Evolutionary conservation across 1,284 basidiomycete genomes (phyloP), one percentile per base, ranked within the genome.

Genomic region (Melanopsichium pennsylvanicum): DNA sequence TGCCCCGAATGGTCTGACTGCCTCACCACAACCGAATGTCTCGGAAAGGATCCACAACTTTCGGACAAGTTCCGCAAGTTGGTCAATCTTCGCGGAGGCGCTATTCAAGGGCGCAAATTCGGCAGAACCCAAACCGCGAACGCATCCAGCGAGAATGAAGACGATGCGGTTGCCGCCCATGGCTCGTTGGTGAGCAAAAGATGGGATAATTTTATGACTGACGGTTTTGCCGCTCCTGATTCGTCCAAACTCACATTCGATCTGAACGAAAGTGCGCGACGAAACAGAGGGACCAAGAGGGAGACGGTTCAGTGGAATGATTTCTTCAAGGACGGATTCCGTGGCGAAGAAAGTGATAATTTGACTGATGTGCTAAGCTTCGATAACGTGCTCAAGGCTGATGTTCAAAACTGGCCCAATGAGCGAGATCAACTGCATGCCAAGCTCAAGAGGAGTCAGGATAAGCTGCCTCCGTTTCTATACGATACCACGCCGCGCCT

Each of bases 221-320:
- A 68, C 16, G 77, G 78, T 6, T 81, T 81, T 33, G 44, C 70
- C 38, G 70, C 70, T 5, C 69, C 76, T n/a, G 78, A 81, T 37
- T 35, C 62, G 18, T 64, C 69, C 34, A 74, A 75, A 34, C 74
- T 81, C 18, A 54, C 62, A 3, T 81, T 81, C 38, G 73, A 81
- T 37, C 59, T 81, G 16, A 71, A 68, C 36, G 79, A 81, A 54
- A 67, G 62, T 8, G 66, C 72, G 15, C 64, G 76, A 22, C 63
- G 63, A 25, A 64, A 69, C 21, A 59, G 72, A 11, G 33, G 39
- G 15, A 32, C 49, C 23, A 66, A 67, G 33, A 36, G 61, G 11
- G 63, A 74, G 25, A 76, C 70, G n/a, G 39, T 73, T 25, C 63
- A 71, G 26, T 80, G 78, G 78, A 70, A 62, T 49, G 67, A 76